Evolutionary conservation across 768 basidiomycete species (phyloP), one percentile per base, ranked within the genome.

Genomic region (Scleroderma citrinum): DNA sequence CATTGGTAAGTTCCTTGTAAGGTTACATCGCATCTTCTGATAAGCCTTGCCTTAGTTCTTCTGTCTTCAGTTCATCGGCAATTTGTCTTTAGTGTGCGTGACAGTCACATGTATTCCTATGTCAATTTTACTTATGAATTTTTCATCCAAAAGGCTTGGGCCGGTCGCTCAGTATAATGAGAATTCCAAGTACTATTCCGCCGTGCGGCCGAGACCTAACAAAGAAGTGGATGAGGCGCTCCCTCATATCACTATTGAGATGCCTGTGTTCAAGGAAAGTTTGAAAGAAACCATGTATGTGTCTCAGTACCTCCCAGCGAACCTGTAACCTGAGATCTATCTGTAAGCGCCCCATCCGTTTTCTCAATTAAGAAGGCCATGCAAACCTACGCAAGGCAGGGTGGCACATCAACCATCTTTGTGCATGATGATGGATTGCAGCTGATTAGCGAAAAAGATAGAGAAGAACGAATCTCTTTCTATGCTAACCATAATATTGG

Each of bases 181-280:
- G 61, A 92, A 92, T 62, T 90, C 87, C 0, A 79, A 72, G 44
- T 93, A 85, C 66, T 93, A 88, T 62, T 89, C 87, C 20, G 85
- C 87, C 7, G 60, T 80, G 46, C 73, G 73, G 31, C 84, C 87
- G 5, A 69, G 66, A 14, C 69, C 82, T 2, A 81, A 84, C 60
- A 73, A 74, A 35, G 80, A 77, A 10, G 73, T 88, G 39, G 85
- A 87, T 57, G 58, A 71, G 10, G 72, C 70, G 29, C 70, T 90
- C 24, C 87, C 87, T 8, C 87, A 89, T 59, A 75, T 90, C 31
- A 85, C 85, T 7, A 71, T 92, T 47, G 85, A 92, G 64, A 74
- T 93, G 66, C 91, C 91, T 0, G 91, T 92, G 7, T 93, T 89
- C 68, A 92, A 90, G 62, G 87, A 91, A 58, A 86, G 82, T 57